These are phyloP conservation scores for Eucalyptus caleyi DNA, from an alignment of 345 rosid species.

Conservation along the genomic window DNA sequence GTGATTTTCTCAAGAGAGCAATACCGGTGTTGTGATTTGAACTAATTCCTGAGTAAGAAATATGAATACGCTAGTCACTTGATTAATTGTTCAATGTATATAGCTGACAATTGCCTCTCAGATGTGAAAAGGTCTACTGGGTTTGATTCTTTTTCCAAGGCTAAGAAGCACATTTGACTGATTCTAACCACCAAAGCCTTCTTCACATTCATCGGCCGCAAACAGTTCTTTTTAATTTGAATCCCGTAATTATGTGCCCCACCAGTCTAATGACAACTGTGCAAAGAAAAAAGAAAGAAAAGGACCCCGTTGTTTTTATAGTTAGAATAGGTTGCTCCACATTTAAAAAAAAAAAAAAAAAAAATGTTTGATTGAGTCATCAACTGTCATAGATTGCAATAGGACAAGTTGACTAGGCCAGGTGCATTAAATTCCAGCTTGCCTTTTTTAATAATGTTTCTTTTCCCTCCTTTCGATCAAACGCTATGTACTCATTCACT, in stretches of 20 bases:
- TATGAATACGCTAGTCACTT: background rate
- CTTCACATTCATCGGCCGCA: background rate
- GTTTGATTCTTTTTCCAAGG: slow-evolving; percentile 5
- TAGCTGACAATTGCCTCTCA: background rate
- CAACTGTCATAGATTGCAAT: background rate
- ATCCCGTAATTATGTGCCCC: background rate
- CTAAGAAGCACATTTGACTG: slow-evolving; percentile 3
- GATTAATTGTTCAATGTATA: background rate
- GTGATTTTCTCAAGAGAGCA: background rate
- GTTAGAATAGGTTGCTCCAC: background rate
- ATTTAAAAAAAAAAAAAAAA: background rate
- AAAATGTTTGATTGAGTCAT: background rate
- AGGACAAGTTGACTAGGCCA: slow-evolving; percentile 11
- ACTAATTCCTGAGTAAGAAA: background rate
- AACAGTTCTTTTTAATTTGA: background rate
- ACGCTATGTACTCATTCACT: background rate
- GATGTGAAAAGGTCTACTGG: slow-evolving; percentile 9
- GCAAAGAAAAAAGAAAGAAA: background rate
- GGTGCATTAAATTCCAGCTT: background rate
- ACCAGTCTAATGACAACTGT: background rate
- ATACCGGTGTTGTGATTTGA: background rate
- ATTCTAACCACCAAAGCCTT: slow-evolving; percentile 1
- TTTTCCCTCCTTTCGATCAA: background rate
- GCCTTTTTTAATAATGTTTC: background rate
- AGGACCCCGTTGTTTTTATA: background rate